Evolutionary conservation across 2,329 filamentous ascomycete species (phyloP), one percentile per base, ranked within the genome.

Genomic region (Diaporthe batatas): DNA sequence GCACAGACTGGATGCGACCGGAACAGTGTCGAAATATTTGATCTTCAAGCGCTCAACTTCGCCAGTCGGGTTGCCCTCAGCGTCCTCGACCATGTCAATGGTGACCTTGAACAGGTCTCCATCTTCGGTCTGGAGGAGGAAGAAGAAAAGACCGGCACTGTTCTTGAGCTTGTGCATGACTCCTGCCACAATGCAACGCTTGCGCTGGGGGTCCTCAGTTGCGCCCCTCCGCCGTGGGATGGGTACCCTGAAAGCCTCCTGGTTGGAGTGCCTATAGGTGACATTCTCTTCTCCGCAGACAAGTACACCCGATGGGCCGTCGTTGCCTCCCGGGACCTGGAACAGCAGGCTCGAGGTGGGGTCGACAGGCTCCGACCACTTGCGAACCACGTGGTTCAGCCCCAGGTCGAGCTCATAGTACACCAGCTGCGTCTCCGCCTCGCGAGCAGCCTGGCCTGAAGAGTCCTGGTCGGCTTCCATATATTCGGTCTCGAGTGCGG

Each of bases 351-450:
- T 95, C 0, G 96, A 93, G 0, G 94, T 94, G 67, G 95, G 91
- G 80, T 98, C 96, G 7, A 99, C 96, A 0, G 94, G 90, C 77
- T 99, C 96, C 16, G 94, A 93, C 96, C 96, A 99, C 81, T 95
- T 98, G 73, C 96, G 91, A 25, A 99, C 95, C 49, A 99, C 96
- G 80, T 99, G 96, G 78, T 99, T 99, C 70, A 99, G 85, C 44
- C 97, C 97, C 36, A 99, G 89, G 79, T 99, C 96, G 29, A 99
- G 91, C 84, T 98, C 96, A 80, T 99, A 99, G 83, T 98, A 99
- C 0, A 98, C 96, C 36, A 99, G 86, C 77, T 94, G 91, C 74
- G 97, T 98, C 81, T 98, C 95, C 59, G 94, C 85, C 77, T 97
- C 93, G 73, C 93, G 88, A 76, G 92, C 91, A 1, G 95, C 95